These are phyloP conservation scores for Leishmania braziliensis DNA, from an alignment of 208 protist species.

Conservation along the genomic window DNA sequence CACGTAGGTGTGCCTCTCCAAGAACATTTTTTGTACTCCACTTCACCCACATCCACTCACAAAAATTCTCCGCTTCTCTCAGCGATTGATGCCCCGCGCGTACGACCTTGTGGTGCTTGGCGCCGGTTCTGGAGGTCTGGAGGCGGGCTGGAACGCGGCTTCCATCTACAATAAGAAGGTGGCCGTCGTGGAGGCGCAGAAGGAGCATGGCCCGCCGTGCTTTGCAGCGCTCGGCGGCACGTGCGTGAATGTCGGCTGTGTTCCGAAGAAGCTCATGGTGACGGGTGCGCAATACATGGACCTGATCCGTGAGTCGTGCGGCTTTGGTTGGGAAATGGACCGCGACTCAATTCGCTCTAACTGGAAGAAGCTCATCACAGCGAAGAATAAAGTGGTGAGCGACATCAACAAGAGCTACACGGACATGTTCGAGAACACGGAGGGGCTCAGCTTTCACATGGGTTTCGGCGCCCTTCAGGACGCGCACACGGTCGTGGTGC, in stretches of 20 bases:
- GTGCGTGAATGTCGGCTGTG: conserved; percentile 89
- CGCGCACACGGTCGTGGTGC: conserved; percentile 76
- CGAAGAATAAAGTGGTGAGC: conserved; percentile 84
- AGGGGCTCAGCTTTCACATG: conserved; percentile 82
- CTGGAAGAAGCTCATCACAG: conserved; percentile 88
- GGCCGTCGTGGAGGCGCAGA: conserved; percentile 86
- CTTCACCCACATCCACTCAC: neutral
- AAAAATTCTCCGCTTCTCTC: conserved; percentile 58
- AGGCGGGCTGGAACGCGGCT: conserved; percentile 87
- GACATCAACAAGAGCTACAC: conserved; percentile 93
- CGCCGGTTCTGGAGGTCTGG: conserved; percentile 85
- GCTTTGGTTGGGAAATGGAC: conserved; percentile 86
- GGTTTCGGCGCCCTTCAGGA: conserved; percentile 81
- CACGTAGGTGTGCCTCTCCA: neutral
- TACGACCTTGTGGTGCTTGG: conserved; percentile 93
- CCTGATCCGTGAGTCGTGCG: conserved; percentile 69
- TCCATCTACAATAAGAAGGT: conserved; percentile 87
- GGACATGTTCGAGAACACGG: conserved; percentile 86
- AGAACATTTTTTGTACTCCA: too few species aligned
- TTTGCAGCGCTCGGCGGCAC: conserved; percentile 83
- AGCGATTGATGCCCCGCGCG: conserved; percentile 53
- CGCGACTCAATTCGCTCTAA: conserved; percentile 48
- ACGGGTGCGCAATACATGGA: conserved; percentile 87
- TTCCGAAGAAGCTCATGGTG: conserved; percentile 91
- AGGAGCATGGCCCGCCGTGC: conserved; percentile 74